Percentiles rank a stretch among this genome's conserved stretches.
These are phyloP conservation scores for Aspergillus sp. DNA, from an alignment of 2,329 filamentous ascomycete genomes.

Conservation along the genomic window DNA sequence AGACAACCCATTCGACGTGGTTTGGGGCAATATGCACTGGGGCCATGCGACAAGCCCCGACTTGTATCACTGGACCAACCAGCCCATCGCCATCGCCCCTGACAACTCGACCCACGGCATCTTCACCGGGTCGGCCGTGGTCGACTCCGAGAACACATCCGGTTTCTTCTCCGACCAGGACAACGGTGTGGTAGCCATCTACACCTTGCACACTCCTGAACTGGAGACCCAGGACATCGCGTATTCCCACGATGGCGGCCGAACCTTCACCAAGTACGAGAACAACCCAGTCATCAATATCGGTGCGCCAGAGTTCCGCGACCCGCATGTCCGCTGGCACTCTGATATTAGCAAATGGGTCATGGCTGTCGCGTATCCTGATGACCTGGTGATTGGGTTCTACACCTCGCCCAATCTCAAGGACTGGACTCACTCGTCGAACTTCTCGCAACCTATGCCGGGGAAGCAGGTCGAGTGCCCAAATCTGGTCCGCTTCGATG, in stretches of 20 bases:
- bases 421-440: slow-evolving; percentile 49
- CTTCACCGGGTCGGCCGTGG: slow-evolving; percentile 48
- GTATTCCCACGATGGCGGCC: slow-evolving; percentile 53
- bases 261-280: slow-evolving; percentile 51
- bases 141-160: slow-evolving; percentile 55
- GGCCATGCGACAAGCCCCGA: slow-evolving; percentile 55
- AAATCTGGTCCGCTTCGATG: slow-evolving; percentile 49
- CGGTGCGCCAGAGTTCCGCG: slow-evolving; percentile 50
- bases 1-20: slow-evolving; percentile 42
- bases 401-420: slow-evolving; percentile 52
- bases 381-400: slow-evolving; percentile 51
- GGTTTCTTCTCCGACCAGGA: slow-evolving; percentile 54
- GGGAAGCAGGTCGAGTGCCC: slow-evolving; percentile 56
- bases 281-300: slow-evolving; percentile 52
- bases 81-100: slow-evolving; percentile 51
- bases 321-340: slow-evolving; percentile 56
- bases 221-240: slow-evolving; percentile 50
- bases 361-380: slow-evolving; percentile 46
- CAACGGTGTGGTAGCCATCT: slow-evolving; percentile 55
- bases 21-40: slow-evolving; percentile 55
- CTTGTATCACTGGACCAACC: slow-evolving; percentile 56
- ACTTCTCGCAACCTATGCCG: slow-evolving; percentile 46
- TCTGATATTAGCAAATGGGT: slow-evolving; percentile 45
- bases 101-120: slow-evolving; percentile 35
- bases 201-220: slow-evolving; percentile 32